Conservation (phyloP, 83 land plant species). For the Thuja plicata region DNA sequence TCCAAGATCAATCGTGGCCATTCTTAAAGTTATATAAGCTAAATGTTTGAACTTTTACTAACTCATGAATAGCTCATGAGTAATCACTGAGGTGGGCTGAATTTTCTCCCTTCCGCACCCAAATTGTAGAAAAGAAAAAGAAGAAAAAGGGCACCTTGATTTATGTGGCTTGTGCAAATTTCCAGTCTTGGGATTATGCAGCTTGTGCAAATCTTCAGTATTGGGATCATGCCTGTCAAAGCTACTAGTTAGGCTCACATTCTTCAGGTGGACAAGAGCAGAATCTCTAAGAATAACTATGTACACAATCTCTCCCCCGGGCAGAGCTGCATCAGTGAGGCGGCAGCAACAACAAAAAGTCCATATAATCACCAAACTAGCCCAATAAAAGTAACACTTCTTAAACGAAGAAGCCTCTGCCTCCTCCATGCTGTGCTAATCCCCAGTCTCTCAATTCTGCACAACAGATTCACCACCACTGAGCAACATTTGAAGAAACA, state of each 20-base stretch:
- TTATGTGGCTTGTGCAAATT: background rate
- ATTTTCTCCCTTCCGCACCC: background rate
- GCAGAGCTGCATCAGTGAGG: background rate
- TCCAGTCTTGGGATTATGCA: background rate
- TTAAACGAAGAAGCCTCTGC: background rate
- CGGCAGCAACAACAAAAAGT: background rate
- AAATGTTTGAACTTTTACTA: background rate
- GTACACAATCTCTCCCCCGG: slow-evolving; percentile 8
- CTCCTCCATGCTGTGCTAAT: background rate
- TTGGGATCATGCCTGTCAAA: background rate
- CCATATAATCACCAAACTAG: background rate
- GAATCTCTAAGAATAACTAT: slow-evolving; percentile 11
- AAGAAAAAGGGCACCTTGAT: slow-evolving; percentile 6
- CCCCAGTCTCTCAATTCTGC: background rate
- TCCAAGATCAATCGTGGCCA: background rate
- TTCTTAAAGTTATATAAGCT: background rate
- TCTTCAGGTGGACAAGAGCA: slow-evolving; percentile 1
- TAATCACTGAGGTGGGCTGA: background rate
- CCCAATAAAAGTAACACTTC: background rate
- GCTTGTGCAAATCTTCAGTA: background rate
- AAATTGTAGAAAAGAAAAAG: background rate
- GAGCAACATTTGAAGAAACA: background rate
- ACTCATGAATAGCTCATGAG: background rate
- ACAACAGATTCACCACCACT: background rate
- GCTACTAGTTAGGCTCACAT: background rate